These are phyloP conservation scores for Hirsutella minnesotensis DNA, from an alignment of 2,329 filamentous ascomycete genomes.

Conservation along the genomic window DNA sequence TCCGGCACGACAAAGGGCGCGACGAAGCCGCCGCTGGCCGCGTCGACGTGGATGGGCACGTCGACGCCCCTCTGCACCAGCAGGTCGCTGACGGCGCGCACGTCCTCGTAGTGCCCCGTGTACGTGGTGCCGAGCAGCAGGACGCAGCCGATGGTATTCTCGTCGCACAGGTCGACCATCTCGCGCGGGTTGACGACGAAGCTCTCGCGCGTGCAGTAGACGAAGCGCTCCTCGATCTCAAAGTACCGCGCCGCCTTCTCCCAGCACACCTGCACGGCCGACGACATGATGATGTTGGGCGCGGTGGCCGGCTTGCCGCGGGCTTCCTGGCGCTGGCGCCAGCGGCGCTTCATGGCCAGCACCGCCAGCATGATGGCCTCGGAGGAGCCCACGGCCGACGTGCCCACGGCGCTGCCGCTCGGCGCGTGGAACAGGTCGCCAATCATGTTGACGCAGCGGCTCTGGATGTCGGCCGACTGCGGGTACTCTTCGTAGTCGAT, in stretches of 20 bases:
- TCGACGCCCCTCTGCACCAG: conserved; percentile 64
- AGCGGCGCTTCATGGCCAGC: conserved; percentile 89
- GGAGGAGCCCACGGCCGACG: conserved; percentile 78
- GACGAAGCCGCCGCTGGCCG: conserved; percentile 85
- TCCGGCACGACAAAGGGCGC: conserved; percentile 80
- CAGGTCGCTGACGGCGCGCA: conserved; percentile 83
- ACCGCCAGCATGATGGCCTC: conserved; percentile 78
- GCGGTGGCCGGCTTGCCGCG: conserved; percentile 67
- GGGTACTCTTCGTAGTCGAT: conserved; percentile 83
- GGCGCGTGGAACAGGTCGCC: conserved; percentile 80
- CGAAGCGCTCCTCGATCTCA: conserved; percentile 81
- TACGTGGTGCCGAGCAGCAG: conserved; percentile 87
- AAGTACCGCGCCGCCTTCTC: conserved; percentile 86
- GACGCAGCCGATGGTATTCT: conserved; percentile 82
- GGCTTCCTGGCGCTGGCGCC: conserved; percentile 27
- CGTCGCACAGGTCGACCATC: conserved; percentile 48
- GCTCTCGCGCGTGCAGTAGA: conserved; percentile 49
- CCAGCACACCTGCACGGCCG: conserved; percentile 94
- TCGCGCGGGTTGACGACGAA: conserved; percentile 53
- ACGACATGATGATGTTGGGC: conserved; percentile 93
- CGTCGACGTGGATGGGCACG: conserved; percentile 85
- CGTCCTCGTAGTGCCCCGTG: conserved; percentile 90
- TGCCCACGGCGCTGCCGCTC: conserved; percentile 62
- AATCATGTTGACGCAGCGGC: conserved; percentile 86
- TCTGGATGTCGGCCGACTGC: conserved; percentile 74